These are phyloP conservation scores for Phylloporus rhodoxanthus DNA, from an alignment of 768 basidiomycete genomes.

Conservation along the genomic window DNA sequence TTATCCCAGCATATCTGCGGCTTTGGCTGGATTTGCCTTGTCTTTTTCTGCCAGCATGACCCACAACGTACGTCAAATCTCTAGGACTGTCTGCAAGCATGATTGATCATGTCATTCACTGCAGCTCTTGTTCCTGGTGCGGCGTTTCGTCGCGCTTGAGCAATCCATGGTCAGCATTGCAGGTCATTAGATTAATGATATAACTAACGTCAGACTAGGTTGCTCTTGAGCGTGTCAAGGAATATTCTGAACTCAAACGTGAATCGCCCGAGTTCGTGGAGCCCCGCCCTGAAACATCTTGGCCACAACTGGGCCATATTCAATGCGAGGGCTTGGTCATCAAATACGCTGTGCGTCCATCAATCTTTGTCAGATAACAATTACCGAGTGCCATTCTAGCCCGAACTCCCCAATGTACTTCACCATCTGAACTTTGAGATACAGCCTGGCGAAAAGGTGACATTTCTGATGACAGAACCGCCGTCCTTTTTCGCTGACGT, in stretches of 20 bases:
- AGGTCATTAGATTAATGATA: not conserved
- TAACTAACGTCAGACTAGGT: slow-evolving; percentile 41
- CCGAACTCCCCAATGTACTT: slow-evolving; percentile 80
- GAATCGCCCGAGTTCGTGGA: slow-evolving; percentile 85
- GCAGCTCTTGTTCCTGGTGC: slow-evolving; percentile 61
- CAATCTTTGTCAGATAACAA: slow-evolving; percentile 1
- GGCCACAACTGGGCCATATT: slow-evolving; percentile 71
- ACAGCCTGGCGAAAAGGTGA: slow-evolving; percentile 68
- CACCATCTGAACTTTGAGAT: slow-evolving; percentile 74
- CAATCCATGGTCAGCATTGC: slow-evolving; percentile 74
- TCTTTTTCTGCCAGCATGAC: slow-evolving; percentile 78
- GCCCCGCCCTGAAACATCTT: slow-evolving; percentile 71
- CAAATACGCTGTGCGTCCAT: slow-evolving; percentile 59
- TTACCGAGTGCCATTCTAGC: slow-evolving; percentile 38
- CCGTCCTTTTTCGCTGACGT: slow-evolving; percentile 1
- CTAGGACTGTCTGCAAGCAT: not conserved
- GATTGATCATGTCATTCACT: slow-evolving; percentile 14
- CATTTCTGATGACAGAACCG: not conserved
- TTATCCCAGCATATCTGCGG: slow-evolving; percentile 67
- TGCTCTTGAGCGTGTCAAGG: slow-evolving; percentile 84
- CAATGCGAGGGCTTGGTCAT: slow-evolving; percentile 71
- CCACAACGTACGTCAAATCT: slow-evolving; percentile 42
- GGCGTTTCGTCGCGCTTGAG: slow-evolving; percentile 81
- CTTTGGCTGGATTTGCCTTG: slow-evolving; percentile 80
- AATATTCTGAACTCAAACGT: slow-evolving; percentile 72